These are phyloP conservation scores for Nepenthes gracilis DNA, from an alignment of 148 eudicot genomes.

Conservation along the genomic window DNA sequence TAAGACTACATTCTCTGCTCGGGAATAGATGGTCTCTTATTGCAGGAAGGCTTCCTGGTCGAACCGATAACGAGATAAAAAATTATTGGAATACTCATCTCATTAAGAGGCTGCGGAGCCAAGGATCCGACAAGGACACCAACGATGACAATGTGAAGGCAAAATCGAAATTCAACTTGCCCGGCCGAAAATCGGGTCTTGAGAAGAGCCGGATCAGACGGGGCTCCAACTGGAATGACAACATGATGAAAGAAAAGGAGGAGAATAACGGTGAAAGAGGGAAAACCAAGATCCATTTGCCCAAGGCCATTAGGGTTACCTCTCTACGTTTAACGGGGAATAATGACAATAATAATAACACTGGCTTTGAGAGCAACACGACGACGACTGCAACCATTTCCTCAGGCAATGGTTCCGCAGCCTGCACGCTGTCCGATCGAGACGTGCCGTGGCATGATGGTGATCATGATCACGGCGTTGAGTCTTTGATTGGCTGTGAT, in stretches of 20 bases:
- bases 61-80: slow-evolving; percentile 65
- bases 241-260: slow-evolving; percentile 14
- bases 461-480: slow-evolving; percentile 4
- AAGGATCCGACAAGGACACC: slow-evolving; percentile 25
- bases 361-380: slow-evolving; percentile 12
- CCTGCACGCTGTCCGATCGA: not conserved
- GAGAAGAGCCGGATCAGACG: not conserved
- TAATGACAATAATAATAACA: slow-evolving; percentile 20
- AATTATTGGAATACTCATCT: slow-evolving; percentile 67
- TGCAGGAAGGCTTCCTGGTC: slow-evolving; percentile 59
- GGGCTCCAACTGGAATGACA: not conserved
- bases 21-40: slow-evolving; percentile 63
- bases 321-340: slow-evolving; percentile 23
- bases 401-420: not conserved
- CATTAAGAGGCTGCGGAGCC: slow-evolving; percentile 26
- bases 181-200: too few relatives aligned
- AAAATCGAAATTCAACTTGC: too few relatives aligned
- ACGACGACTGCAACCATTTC: not conserved
- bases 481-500: slow-evolving; percentile 1
- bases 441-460: slow-evolving; percentile 3
- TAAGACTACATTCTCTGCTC: slow-evolving; percentile 40
- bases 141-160: too few relatives aligned
- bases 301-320: slow-evolving; percentile 29
- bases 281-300: slow-evolving; percentile 23
- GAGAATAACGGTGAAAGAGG: slow-evolving; percentile 4